These are phyloP conservation scores for Fusarium miscanthi DNA, from an alignment of 2,329 filamentous ascomycete genomes.

Conservation along the genomic window DNA sequence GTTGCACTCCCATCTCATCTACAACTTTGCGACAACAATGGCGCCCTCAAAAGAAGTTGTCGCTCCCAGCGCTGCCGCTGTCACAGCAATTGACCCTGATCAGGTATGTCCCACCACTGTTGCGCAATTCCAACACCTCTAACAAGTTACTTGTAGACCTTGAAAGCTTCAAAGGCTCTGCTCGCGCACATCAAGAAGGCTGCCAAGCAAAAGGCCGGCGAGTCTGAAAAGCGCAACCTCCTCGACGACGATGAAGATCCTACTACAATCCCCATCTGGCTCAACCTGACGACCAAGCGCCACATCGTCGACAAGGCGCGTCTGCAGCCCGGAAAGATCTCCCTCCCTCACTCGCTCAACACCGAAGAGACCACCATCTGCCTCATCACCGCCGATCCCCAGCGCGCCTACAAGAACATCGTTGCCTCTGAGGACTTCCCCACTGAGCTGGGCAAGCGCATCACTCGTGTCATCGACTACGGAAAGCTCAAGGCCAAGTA, in stretches of 20 bases:
- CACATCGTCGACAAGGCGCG: slow-evolving; percentile 77
- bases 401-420: slow-evolving; percentile 91
- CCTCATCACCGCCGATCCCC: slow-evolving; percentile 83
- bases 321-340: slow-evolving; percentile 86
- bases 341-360: slow-evolving; percentile 80
- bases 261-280: slow-evolving; percentile 67
- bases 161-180: slow-evolving; percentile 73
- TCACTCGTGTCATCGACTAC: slow-evolving; percentile 82
- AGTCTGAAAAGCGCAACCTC: slow-evolving; percentile 66
- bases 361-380: slow-evolving; percentile 77
- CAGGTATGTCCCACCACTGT: slow-evolving; percentile 47
- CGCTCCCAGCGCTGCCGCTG: slow-evolving; percentile 47
- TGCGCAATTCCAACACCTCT: background rate
- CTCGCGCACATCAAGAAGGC: slow-evolving; percentile 70
- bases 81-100: slow-evolving; percentile 54
- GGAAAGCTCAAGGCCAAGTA: slow-evolving; percentile 85
- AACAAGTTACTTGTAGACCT: slow-evolving; percentile 54
- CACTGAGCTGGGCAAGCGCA: slow-evolving; percentile 70
- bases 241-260: slow-evolving; percentile 59
- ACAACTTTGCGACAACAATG: slow-evolving; percentile 50
- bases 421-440: slow-evolving; percentile 80
- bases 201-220: slow-evolving; percentile 58
- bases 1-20: slow-evolving; percentile 32
- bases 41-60: slow-evolving; percentile 56
- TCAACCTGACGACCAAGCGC: slow-evolving; percentile 72